phyloP scores from a whole-genome alignment of 108 stramenopile species.

The Phaeodactylum tricornutum region DNA sequence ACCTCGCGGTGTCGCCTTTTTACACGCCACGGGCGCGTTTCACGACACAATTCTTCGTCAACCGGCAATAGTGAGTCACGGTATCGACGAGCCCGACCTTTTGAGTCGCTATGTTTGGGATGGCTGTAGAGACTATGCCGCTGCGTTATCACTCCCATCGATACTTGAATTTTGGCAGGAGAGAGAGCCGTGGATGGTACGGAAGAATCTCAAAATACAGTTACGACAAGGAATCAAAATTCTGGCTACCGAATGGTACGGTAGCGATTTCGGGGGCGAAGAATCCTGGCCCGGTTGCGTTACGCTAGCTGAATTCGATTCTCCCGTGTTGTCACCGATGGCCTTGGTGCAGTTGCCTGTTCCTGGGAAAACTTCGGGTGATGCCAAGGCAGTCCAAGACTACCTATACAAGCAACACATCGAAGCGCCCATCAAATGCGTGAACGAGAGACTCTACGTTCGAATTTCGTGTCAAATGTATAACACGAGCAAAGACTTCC shows the following conservation, averaged over 20 bases:
- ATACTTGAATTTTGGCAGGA: constrained; percentile 41
- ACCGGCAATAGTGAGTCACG: constrained; percentile 61
- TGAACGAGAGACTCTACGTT: constrained; percentile 44
- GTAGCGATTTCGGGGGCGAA: constrained; percentile 2
- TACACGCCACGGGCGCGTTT: constrained; percentile 36
- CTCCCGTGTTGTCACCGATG: constrained; percentile 32
- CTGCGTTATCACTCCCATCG: constrained; percentile 42
- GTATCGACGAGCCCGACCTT: constrained; percentile 44
- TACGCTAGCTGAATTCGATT: constrained; percentile 31
- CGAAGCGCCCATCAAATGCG: constrained; percentile 62
- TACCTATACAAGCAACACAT: constrained; percentile 35
- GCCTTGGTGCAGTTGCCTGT: constrained; percentile 39
- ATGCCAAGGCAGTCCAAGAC: constrained; percentile 61
- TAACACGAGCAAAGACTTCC: constrained; percentile 48
- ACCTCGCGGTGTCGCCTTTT: constrained; percentile 48
- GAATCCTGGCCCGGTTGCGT: constrained; percentile 21
- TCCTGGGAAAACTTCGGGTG: constrained; percentile 27
- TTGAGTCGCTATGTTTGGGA: constrained; percentile 66
- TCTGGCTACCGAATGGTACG: constrained; percentile 40
- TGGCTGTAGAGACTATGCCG: constrained; percentile 63
- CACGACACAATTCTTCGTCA: constrained; percentile 35
- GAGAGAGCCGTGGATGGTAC: constrained; percentile 8
- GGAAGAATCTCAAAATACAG: constrained; percentile 20
- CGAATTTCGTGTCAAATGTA: constrained; percentile 58
- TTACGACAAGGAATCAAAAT: constrained; percentile 29